A percentile compares a stretch with the other conserved stretches of the same genome.
phyloP scores from a whole-genome alignment of 441 rosid genomes.

The Eruca vesicaria region DNA sequence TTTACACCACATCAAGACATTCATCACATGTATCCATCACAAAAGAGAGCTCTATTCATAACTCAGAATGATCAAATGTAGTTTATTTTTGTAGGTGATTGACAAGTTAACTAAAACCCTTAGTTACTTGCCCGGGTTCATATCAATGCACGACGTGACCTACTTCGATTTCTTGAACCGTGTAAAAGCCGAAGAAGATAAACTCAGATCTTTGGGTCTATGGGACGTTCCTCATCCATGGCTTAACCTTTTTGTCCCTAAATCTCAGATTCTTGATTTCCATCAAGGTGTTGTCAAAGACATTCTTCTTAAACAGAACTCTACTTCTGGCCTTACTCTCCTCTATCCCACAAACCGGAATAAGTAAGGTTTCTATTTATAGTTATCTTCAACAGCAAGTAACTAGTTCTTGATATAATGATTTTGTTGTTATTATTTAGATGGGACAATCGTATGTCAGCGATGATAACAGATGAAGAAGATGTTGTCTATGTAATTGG shows the following conservation, averaged over 20 bases:
- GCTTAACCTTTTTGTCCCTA: constrained; percentile 88
- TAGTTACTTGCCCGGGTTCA: constrained; percentile 48
- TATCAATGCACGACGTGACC: constrained; percentile 64
- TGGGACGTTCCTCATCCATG: constrained; percentile 99
- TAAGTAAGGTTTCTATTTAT: constrained; percentile 45
- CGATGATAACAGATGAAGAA: constrained; percentile 55
- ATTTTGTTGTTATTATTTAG: constrained; percentile 36
- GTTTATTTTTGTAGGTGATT: constrained; percentile 43
- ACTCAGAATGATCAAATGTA: not conserved
- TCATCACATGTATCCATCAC: not conserved
- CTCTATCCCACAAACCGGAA: constrained; percentile 69
- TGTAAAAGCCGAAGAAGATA: constrained; percentile 70
- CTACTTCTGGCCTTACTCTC: constrained; percentile 61
- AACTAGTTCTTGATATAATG: not conserved
- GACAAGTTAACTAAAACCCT: constrained; percentile 37
- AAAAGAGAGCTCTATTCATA: not conserved
- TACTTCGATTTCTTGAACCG: constrained; percentile 77
- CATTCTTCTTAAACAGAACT: constrained; percentile 59
- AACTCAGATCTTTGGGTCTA: constrained; percentile 66
- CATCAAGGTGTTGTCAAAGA: constrained; percentile 63
- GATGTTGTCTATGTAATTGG: constrained; percentile 75
- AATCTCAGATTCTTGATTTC: constrained; percentile 61
- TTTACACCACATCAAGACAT: not conserved
- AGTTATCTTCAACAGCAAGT: not conserved
- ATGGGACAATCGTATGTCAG: constrained; percentile 82